Base-by-base conservation (phyloP, 1,139 yeast species). In the Geotrichum australiense region DNA sequence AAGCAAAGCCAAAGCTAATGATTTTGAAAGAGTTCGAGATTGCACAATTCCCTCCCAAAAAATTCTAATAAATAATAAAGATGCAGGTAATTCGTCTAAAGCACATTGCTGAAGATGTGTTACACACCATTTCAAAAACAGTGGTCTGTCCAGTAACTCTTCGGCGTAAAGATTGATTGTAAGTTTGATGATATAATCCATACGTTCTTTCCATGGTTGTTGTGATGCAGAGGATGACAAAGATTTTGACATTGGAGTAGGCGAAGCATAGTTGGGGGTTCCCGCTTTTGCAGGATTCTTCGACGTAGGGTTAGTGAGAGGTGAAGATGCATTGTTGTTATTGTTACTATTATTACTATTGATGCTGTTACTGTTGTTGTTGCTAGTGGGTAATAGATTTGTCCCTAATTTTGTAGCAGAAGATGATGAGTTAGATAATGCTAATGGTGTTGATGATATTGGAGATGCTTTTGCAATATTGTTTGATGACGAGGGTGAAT, bases 21-120 rank as follows among this genome's bases (percentile, higher is more conserved):
- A 47, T 37, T 58, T 60, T 6, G 61, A 47, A 27, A 52, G 41
- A 7, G 42, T 73, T 41, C 78, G 83, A 16, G 65, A 58, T 32
- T 66, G 66, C 5, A 75, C 57, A 4, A 84, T 63, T 40, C 79
- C 84, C 34, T 67, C 66, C 96, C 96, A 87, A 53, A 84, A 82
- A 20, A 79, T 66, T 49, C 76, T 73, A 4, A 82, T 57, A 11
- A 84, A 64, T 3, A 82, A 70, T 20, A 83, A 63, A 3, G 80
- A 67, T 24, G 75, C 58, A 1, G 79, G 82, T 30, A 80, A 61
- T 48, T 68, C 68, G 42, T 62, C 59, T 43, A 58, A 54, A 41
- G 63, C 61, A 30, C 75, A 75, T 24, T 65, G 73, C 34, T 71
- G 71, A 37, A 83, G 65, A 49, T 73, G 74, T 35, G 71, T 69